Evolutionary conservation across 2,329 filamentous ascomycete species (phyloP), one percentile per base, ranked within the genome.

Genomic region (Fusarium sp.): DNA sequence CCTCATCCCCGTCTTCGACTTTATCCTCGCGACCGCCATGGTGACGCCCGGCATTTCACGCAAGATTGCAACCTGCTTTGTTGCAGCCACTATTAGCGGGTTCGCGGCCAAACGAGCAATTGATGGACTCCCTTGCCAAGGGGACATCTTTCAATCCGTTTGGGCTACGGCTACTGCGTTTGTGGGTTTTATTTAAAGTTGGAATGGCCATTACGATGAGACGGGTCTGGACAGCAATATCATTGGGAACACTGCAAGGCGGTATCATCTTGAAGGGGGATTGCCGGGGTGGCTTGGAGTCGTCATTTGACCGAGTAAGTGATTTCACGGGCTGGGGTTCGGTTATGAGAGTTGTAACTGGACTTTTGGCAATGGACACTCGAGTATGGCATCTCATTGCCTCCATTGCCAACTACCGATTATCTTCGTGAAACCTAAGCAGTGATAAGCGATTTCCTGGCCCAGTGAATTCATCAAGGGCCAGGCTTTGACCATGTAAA

Each of bases 41-140:
- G 20, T 75, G 1, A 32, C n/a, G 0, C 63, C 4, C 3, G 69
- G 69, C 1, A 1, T 66, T 1, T 56, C 73, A 4, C 50, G 66
- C 8, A 73, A 60, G 11, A 16, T 75, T 1, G 72, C 66, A 1
- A 59, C 37, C 1, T 75, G 72, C 8, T 75, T 75, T 61, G 66
- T 75, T 3, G 72, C 73, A 0, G 64, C 63, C 3, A 62, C 69
- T 1, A 71, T 75, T 10, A 27, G 35, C 5, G 52, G 39, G 2
- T 60, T 75, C 2, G 72, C 69, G 20, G 16, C 54, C 2, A 64
- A 70, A 4, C 72, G 73, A 0, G 63, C 32, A 14, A 18, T 67
- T 6, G 41, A 43, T 27, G 69, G 72, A 0, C 7, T 68, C 3
- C 48, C 66, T 2, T 73, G 45, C 0, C 63, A 23, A 6, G 69